These are phyloP conservation scores for Panicum virgatum DNA, from an alignment of 202 grass and related monocot species.

Conservation along the genomic window DNA sequence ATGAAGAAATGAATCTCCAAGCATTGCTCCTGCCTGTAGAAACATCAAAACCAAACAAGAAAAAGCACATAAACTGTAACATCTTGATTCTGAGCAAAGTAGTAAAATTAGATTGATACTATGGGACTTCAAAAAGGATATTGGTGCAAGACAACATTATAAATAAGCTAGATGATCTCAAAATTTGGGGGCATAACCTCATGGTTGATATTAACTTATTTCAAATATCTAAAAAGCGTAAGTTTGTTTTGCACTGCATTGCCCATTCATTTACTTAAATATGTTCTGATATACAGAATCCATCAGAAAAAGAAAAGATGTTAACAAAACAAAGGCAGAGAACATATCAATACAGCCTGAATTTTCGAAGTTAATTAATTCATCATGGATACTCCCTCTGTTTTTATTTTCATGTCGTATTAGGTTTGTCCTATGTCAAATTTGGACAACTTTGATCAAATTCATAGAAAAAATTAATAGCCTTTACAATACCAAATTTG, in stretches of 20 bases:
- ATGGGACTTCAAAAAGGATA: not conserved
- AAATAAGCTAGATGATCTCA: not conserved
- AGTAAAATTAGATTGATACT: not conserved
- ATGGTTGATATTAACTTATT: not conserved
- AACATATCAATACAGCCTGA: not conserved
- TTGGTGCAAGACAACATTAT: not conserved
- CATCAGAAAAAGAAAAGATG: not conserved
- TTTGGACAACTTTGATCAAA: too few species aligned
- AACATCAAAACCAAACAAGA: slow-evolving; percentile 29
- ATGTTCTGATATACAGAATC: not conserved
- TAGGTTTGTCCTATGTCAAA: too few species aligned
- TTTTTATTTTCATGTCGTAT: too few species aligned
- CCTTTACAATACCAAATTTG: too few species aligned
- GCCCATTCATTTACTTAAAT: not conserved
- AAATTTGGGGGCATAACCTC: not conserved
- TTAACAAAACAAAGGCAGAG: slow-evolving; percentile 3
- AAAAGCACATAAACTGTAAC: slow-evolving; percentile 12
- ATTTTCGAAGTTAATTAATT: not conserved
- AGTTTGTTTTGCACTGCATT: not conserved
- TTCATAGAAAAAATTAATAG: too few species aligned
- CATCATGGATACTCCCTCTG: not conserved
- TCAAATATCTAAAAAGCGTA: not conserved
- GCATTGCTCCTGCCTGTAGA: slow-evolving; percentile 96
- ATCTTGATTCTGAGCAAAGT: not conserved
- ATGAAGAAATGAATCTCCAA: slow-evolving; percentile 99